Evolutionary conservation across 768 basidiomycete species (phyloP).

Genomic region (Leccinum subgranulosum): DNA sequence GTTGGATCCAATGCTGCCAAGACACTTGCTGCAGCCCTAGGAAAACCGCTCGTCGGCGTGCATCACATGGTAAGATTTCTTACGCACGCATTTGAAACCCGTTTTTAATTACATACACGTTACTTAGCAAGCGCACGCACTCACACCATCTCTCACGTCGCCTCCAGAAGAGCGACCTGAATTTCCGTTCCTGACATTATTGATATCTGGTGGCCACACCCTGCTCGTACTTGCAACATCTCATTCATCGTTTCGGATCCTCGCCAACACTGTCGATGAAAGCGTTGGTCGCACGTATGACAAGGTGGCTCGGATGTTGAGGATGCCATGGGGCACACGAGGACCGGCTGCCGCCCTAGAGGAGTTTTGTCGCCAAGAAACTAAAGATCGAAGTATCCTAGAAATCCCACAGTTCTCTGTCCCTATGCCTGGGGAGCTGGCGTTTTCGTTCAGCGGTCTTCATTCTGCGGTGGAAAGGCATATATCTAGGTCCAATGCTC

Average conservation of each 20-base stretch:
- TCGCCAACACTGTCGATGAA: conserved; percentile 74
- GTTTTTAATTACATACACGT: neutral
- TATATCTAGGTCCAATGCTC: conserved; percentile 40
- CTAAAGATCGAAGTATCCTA: conserved; percentile 20
- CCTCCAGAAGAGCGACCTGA: conserved; percentile 39
- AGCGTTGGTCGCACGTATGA: conserved; percentile 81
- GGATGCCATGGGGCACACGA: conserved; percentile 56
- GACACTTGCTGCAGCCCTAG: conserved; percentile 70
- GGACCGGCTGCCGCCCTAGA: conserved; percentile 86
- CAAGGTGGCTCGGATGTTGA: conserved; percentile 71
- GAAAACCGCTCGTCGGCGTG: conserved; percentile 83
- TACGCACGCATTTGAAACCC: neutral
- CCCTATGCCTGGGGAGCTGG: neutral
- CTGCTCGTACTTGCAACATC: conserved; percentile 75
- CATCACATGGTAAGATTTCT: conserved; percentile 81
- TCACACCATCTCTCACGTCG: conserved; percentile 73
- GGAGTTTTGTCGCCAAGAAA: conserved; percentile 47
- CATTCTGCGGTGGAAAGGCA: conserved; percentile 67
- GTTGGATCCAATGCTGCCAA: conserved; percentile 84
- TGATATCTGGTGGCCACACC: conserved; percentile 95
- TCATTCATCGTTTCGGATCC: conserved; percentile 53
- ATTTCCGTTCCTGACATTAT: conserved; percentile 86
- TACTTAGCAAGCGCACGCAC: conserved; percentile 85
- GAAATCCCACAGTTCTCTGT: conserved; percentile 34
- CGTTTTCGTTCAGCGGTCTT: conserved; percentile 73